Conservation (phyloP, 306 rosid species). For the Spatholobus suberectus region DNA sequence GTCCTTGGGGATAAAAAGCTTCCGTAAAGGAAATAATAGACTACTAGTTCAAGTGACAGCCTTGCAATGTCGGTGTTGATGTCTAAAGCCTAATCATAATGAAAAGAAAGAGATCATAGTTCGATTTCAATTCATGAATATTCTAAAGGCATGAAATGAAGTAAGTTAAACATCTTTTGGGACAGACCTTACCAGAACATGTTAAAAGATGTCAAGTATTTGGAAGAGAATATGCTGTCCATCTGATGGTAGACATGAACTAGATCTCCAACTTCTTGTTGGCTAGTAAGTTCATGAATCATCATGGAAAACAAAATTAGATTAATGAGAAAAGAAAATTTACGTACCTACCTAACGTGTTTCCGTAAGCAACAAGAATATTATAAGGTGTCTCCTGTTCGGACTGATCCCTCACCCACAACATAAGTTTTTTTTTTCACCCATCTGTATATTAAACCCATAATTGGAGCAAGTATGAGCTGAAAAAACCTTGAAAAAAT, state of each 20-base stretch:
- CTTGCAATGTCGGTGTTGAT: constrained; percentile 57
- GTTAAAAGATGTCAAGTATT: constrained; percentile 27
- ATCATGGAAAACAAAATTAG: constrained; percentile 10
- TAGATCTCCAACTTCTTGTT: constrained; percentile 32
- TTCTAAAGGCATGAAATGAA: constrained; percentile 22
- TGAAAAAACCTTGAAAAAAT: neutral
- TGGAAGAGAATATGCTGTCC: constrained; percentile 41
- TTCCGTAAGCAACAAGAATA: constrained; percentile 8
- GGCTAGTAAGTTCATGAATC: constrained; percentile 34
- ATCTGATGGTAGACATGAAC: constrained; percentile 33
- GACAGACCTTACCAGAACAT: constrained; percentile 32
- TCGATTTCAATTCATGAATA: constrained; percentile 44
- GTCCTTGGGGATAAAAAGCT: constrained; percentile 53
- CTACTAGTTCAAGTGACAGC: constrained; percentile 53
- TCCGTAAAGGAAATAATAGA: constrained; percentile 43
- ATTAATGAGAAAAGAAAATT: constrained; percentile 3
- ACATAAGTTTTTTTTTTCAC: neutral
- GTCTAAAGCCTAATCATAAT: constrained; percentile 49
- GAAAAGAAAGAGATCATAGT: constrained; percentile 46
- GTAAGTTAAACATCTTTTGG: constrained; percentile 38
- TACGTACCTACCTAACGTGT: neutral
- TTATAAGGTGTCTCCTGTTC: neutral
- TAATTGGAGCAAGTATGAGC: neutral
- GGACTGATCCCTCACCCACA: neutral
- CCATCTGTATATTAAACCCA: neutral